Evolutionary conservation across 768 basidiomycete genomes (phyloP), one percentile per base, ranked within the genome.

Genomic region (Rickenella mellea): DNA sequence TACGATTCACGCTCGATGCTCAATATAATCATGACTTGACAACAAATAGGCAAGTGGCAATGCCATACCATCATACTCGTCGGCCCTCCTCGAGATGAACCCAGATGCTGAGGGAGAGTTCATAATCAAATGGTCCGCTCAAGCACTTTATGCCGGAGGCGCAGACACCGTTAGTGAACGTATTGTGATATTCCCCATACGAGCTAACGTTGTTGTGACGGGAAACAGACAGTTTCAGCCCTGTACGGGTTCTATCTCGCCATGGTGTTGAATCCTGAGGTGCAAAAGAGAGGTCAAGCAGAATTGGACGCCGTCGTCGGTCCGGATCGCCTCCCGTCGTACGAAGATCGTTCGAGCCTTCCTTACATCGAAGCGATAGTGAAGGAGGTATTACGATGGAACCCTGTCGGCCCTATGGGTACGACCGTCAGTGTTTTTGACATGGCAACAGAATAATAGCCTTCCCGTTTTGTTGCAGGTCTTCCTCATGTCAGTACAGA

Each of bases 241-340:
- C 22, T 32, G 5, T 9, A 11, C 20, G 26, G 36, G 21, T 66
- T 71, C 48, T 42, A 70, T 30, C 53, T 69, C 9, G 61, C 63
- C 1, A 64, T 72, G 63, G 52, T 63, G 4, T 47, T 58, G 6
- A 47, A 68, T 43, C 69, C 69, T 1, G 55, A 61, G 11, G 48
- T 55, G 7, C 65, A 63, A 42, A 42, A 29, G 6, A 60, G 51
- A 38, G 68, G 66, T 0, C 71, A 69, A 40, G 55, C 53, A 6
- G 69, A 71, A 47, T 55, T 73, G 7, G 70, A 72, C 47, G 19
- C 39, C 1, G 56, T 70, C 5, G 46, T 70, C 10, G 40, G 62
- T 10, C 20, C 30, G 1, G 55, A 49, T 15, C 55, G 68, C 3
- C 54, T 71, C 6, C 71, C 70, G 1, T 52, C 52, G 4, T 59